phyloP scores from a whole-genome alignment of 108 stramenopile genomes.

The Skeletonema grethae region DNA sequence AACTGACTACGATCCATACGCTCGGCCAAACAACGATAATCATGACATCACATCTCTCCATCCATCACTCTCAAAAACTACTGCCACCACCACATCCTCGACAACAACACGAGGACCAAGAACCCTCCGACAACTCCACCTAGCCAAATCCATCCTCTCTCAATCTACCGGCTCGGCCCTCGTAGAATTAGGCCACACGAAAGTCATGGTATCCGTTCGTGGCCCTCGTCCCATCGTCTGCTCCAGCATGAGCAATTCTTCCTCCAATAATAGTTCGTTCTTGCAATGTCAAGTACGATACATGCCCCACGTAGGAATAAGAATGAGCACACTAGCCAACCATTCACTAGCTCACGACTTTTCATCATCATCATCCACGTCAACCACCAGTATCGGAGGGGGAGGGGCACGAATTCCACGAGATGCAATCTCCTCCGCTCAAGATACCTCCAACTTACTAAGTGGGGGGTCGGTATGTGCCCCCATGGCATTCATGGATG shows the following conservation, averaged over 20 bases:
- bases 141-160: slow-evolving; percentile 48
- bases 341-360: slow-evolving; percentile 39
- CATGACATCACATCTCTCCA: slow-evolving; percentile 3
- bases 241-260: slow-evolving; percentile 17
- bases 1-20: slow-evolving; percentile 17
- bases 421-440: slow-evolving; percentile 37
- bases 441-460: slow-evolving; percentile 28
- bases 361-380: slow-evolving; percentile 16
- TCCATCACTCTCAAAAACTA: slow-evolving; percentile 5
- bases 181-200: slow-evolving; percentile 87
- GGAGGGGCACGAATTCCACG: slow-evolving; percentile 32
- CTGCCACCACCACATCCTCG: not conserved
- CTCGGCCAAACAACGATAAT: slow-evolving; percentile 12
- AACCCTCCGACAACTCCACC: slow-evolving; percentile 55
- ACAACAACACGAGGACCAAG: slow-evolving; percentile 19
- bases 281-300: slow-evolving; percentile 55
- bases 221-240: slow-evolving; percentile 46
- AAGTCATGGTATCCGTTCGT: slow-evolving; percentile 66
- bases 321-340: slow-evolving; percentile 33
- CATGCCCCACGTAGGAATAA: slow-evolving; percentile 65
- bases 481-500: slow-evolving; percentile 45
- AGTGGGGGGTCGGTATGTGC: slow-evolving; percentile 34
- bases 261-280: slow-evolving; percentile 18
- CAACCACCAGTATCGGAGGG: slow-evolving; percentile 22
- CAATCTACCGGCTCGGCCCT: slow-evolving; percentile 63